phyloP scores from a whole-genome alignment of 306 rosid genomes.

The Rosa chinensis region DNA sequence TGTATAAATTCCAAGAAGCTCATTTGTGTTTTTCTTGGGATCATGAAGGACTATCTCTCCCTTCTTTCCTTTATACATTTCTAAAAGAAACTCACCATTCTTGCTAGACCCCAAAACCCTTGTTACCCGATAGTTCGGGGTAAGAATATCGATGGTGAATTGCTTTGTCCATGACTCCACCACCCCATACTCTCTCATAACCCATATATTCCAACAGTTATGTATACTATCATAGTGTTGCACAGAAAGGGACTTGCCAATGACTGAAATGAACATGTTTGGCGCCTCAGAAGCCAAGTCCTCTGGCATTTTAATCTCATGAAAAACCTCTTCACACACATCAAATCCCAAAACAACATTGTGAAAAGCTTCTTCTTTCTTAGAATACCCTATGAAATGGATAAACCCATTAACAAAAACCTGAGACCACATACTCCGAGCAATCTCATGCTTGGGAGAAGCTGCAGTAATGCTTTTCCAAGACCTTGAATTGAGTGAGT shows the following conservation, averaged over 20 bases:
- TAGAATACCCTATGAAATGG: conserved; percentile 10
- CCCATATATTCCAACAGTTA: neutral
- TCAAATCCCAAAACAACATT: conserved; percentile 11
- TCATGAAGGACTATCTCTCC: conserved; percentile 21
- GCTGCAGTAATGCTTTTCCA: conserved; percentile 11
- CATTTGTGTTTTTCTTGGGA: neutral
- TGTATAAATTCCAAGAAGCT: neutral
- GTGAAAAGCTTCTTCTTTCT: neutral
- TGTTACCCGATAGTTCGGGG: neutral
- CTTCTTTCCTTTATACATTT: neutral
- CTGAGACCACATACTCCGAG: neutral
- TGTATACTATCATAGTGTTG: neutral
- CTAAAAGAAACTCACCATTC: conserved; percentile 2
- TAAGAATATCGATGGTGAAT: neutral
- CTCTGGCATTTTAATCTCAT: conserved; percentile 6
- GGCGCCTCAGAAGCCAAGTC: neutral
- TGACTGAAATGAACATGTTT: neutral
- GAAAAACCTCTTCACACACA: conserved; percentile 8
- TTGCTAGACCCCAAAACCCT: neutral
- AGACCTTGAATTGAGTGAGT: conserved; percentile 1
- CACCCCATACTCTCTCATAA: conserved; percentile 16
- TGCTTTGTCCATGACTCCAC: conserved; percentile 24
- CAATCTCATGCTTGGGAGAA: neutral
- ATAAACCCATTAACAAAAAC: conserved; percentile 15
- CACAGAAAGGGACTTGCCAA: neutral